Conservation (phyloP, 495 filamentous ascomycete genomes). For the Trichoderma orchidacearum region DNA sequence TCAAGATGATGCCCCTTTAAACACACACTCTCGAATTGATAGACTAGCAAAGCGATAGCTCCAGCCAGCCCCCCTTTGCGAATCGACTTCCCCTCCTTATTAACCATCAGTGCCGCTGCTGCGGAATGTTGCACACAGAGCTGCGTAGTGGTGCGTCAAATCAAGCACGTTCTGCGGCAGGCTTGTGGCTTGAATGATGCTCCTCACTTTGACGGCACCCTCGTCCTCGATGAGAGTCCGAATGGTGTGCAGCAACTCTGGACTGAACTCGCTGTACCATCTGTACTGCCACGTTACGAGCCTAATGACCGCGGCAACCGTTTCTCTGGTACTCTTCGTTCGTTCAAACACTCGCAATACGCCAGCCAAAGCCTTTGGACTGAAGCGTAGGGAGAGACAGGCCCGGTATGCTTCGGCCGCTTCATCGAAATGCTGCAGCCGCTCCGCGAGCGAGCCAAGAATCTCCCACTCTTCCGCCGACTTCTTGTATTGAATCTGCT, state of each 20-base stretch:
- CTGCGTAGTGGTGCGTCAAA: slow-evolving; percentile 91
- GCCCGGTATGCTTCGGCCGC: slow-evolving; percentile 82
- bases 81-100: neutral
- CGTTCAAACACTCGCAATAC: slow-evolving; percentile 64
- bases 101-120: slow-evolving; percentile 88
- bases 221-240: slow-evolving; percentile 93
- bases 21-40: neutral
- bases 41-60: too few relatives aligned
- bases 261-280: slow-evolving; percentile 99
- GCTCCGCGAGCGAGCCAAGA: slow-evolving; percentile 80
- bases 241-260: slow-evolving; percentile 69
- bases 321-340: slow-evolving; percentile 56
- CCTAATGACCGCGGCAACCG: slow-evolving; percentile 67
- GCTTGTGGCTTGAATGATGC: slow-evolving; percentile 91
- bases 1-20: neutral
- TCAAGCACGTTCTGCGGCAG: slow-evolving; percentile 86
- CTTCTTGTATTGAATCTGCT: slow-evolving; percentile 87
- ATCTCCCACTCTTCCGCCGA: slow-evolving; percentile 97
- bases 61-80: neutral
- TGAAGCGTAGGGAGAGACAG: slow-evolving; percentile 72
- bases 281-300: slow-evolving; percentile 96
- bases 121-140: slow-evolving; percentile 83
- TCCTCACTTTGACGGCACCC: slow-evolving; percentile 92
- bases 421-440: slow-evolving; percentile 80
- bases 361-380: slow-evolving; percentile 77